Conservation (phyloP, 495 filamentous ascomycete species). For the Cercophora newfieldiana region DNA sequence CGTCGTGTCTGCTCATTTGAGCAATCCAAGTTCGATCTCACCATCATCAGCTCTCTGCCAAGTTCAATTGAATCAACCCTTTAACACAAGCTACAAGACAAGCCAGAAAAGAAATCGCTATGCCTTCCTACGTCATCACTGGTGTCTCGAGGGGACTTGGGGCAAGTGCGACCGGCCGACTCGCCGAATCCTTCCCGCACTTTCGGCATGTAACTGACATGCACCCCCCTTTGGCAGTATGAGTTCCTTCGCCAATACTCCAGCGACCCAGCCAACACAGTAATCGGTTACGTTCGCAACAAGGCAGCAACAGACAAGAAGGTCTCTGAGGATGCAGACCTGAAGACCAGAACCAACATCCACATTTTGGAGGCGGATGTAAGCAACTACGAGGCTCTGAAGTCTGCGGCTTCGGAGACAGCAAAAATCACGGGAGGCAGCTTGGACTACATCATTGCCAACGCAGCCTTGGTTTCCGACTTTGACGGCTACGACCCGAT, state of each 20-base stretch:
- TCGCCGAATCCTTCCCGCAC: neutral
- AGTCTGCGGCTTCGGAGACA: constrained; percentile 34
- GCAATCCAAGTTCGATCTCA: too few species aligned
- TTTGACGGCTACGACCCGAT: constrained; percentile 29
- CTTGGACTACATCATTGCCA: constrained; percentile 56
- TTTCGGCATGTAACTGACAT: neutral
- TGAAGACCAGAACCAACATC: constrained; percentile 35
- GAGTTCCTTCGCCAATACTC: constrained; percentile 35
- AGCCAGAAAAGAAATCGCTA: too few species aligned
- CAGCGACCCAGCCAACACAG: constrained; percentile 23
- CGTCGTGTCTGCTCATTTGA: too few species aligned
- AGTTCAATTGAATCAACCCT: too few species aligned
- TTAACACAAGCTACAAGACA: too few species aligned
- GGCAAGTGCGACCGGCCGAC: too few species aligned
- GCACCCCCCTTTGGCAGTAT: constrained; percentile 15
- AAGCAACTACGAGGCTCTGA: constrained; percentile 27
- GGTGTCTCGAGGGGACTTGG: constrained; percentile 30
- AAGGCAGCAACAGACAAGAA: constrained; percentile 33
- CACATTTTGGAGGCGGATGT: constrained; percentile 45
- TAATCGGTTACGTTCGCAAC: constrained; percentile 41
- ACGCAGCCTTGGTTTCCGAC: constrained; percentile 39
- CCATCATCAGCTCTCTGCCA: too few species aligned
- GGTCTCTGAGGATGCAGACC: constrained; percentile 26
- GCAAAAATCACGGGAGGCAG: constrained; percentile 40
- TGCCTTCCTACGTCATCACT: constrained; percentile 26